Evolutionary conservation across 2,329 filamentous ascomycete genomes (phyloP), one percentile per base, ranked within the genome.

Genomic region (Hirsutella minnesotensis): DNA sequence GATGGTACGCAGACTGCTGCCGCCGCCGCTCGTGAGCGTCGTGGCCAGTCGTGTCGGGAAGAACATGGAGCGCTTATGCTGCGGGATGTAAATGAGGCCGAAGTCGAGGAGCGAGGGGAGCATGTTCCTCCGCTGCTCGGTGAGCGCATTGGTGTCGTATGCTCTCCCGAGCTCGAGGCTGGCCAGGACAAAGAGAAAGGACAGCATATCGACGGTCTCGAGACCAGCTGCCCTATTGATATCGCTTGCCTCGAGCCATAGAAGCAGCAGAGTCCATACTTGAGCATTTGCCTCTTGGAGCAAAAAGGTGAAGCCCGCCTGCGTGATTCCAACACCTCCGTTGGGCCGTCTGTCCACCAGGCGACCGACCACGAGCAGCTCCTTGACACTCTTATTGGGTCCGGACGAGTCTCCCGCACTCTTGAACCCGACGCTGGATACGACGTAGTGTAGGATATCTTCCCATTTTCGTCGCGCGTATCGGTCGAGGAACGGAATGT

Each of bases 281-380:
- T 98, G 92, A 0, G 90, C 88, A 60, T 95, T 96, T 46, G 90
- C 83, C 57, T 95, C 90, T 56, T 96, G 90, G 9, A 98, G 71
- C 44, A 98, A 70, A 56, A 98, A 98, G 0, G 86, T 89, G 59
- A 98, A 98, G 8, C 92, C 92, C 3, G 86, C 80, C 57, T 95
- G 82, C 0, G 92, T 98, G 54, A 98, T 98, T 42, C 77, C 78
- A 9, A 87, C 72, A 43, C 65, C 94, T 36, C 77, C 77, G 8
- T 82, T 75, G 12, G 69, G 66, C 3, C 68, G 64, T 33, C 68
- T 64, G 56, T 87, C 81, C 18, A 98, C 88, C 9, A 96, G 77
- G 41, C 83, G 76, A 3, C 92, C 92, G 1, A 79, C 76, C 51
- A 88, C 72, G 39, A 98, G 73, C 35, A 98, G 73, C 49, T 85